These are phyloP conservation scores for Trichocladium antarcticum DNA, from an alignment of 495 filamentous ascomycete genomes.

Conservation along the genomic window DNA sequence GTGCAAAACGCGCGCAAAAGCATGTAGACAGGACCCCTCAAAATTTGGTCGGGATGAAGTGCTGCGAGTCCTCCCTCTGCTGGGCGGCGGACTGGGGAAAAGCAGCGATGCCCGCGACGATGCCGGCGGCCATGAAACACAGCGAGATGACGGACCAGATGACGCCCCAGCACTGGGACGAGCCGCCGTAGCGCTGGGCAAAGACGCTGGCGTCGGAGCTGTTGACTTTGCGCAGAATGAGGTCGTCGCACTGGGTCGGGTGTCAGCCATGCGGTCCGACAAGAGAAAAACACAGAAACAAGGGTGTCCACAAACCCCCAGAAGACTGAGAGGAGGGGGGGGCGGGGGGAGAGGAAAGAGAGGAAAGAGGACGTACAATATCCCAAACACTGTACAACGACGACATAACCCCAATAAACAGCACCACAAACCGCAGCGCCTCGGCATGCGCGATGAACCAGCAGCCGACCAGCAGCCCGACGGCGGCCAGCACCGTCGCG, in stretches of 20 bases:
- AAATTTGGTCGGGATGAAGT: conserved; percentile 46
- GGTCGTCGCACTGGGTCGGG: conserved; percentile 49
- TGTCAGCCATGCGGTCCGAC: conserved; percentile 3
- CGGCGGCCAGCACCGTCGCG: conserved; percentile 52
- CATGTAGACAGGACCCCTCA: background rate
- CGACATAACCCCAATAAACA: conserved; percentile 76
- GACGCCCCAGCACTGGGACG: conserved; percentile 71
- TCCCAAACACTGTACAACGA: conserved; percentile 73
- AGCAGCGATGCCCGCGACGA: conserved; percentile 62
- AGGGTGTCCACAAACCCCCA: too few species aligned
- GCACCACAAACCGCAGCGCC: conserved; percentile 60
- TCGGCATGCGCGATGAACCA: conserved; percentile 74
- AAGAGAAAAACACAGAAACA: conserved; percentile 8
- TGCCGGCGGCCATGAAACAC: conserved; percentile 56
- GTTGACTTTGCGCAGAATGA: conserved; percentile 76
- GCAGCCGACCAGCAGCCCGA: conserved; percentile 59
- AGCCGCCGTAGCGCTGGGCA: conserved; percentile 64
- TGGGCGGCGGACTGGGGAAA: conserved; percentile 57
- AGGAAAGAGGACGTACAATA: conserved; percentile 46
- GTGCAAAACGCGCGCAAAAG: background rate
- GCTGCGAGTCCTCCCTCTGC: conserved; percentile 56
- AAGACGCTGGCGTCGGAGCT: conserved; percentile 73
- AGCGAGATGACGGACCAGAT: conserved; percentile 65
- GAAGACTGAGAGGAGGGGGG: too few species aligned
- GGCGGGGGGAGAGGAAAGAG: too few species aligned